A percentile compares a stretch with the other conserved stretches of the same genome.
Conservation (phyloP, 2,329 filamentous ascomycete species). For the Aspergillus jensenii region DNA sequence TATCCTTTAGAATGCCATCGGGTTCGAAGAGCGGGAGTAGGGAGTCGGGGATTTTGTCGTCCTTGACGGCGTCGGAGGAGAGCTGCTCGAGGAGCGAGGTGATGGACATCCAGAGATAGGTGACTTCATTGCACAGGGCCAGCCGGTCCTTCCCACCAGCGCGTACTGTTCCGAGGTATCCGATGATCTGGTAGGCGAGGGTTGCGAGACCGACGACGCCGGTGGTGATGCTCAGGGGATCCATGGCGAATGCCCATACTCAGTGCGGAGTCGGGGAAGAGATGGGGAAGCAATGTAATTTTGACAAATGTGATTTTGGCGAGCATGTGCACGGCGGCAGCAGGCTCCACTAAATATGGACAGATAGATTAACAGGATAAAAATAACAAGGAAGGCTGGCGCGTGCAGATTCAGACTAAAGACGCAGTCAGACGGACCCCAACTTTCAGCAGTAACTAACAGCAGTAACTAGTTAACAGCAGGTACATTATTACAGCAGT, state of each 20-base stretch:
- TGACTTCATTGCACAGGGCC: conserved; percentile 10
- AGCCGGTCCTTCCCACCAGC: conserved; percentile 16
- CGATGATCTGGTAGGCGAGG: conserved; percentile 16
- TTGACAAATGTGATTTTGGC: neutral
- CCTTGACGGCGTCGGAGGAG: conserved; percentile 1
- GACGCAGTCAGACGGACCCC: too few relatives aligned
- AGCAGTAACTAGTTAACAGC: too few relatives aligned
- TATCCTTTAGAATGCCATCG: conserved; percentile 14
- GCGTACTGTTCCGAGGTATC: conserved; percentile 7
- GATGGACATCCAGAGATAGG: conserved; percentile 14
- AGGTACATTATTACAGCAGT: too few relatives aligned
- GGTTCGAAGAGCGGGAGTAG: conserved; percentile 12
- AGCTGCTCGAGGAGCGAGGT: conserved; percentile 9
- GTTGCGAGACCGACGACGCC: conserved; percentile 17
- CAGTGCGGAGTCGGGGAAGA: neutral
- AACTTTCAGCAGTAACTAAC: too few relatives aligned
- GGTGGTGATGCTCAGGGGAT: conserved; percentile 16
- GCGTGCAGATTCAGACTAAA: neutral
- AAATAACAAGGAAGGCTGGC: neutral
- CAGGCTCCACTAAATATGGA: neutral
- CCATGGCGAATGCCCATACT: conserved; percentile 5
- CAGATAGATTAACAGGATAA: neutral
- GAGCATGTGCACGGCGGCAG: too few relatives aligned
- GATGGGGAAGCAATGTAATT: neutral
- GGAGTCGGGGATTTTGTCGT: conserved; percentile 1